phyloP scores from a whole-genome alignment of 1,139 yeast genomes.

The Debaryomyces nepalensis region DNA sequence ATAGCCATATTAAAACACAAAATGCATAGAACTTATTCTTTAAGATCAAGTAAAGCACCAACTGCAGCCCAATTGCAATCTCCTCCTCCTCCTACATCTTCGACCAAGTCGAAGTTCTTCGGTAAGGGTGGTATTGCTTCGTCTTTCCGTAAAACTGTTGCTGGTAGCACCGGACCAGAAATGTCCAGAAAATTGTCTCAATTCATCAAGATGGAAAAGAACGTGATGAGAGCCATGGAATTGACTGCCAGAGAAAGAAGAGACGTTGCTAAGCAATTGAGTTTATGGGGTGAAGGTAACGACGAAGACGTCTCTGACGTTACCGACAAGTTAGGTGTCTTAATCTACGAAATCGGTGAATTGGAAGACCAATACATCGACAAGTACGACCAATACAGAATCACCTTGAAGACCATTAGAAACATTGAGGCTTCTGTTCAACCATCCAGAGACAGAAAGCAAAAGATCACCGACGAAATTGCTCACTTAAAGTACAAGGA shows the following conservation, averaged over 20 bases:
- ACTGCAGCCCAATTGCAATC: conserved; percentile 94
- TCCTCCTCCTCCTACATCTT: conserved; percentile 90
- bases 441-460: conserved; percentile 98
- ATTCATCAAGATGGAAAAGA: conserved; percentile 94
- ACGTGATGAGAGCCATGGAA: conserved; percentile 92
- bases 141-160: conserved; percentile 82
- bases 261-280: conserved; percentile 94
- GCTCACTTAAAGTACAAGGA: conserved; percentile 98
- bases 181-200: conserved; percentile 87
- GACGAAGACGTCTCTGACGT: conserved; percentile 97
- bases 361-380: conserved; percentile 97
- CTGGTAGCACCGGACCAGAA: conserved; percentile 96
- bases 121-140: conserved; percentile 88
- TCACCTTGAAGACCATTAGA: conserved; percentile 92
- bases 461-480: conserved; percentile 95
- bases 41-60: conserved; percentile 94
- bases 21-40: conserved; percentile 98
- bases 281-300: conserved; percentile 97
- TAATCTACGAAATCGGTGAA: conserved; percentile 95
- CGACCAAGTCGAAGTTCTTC: conserved; percentile 85
- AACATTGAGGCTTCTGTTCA: conserved; percentile 97
- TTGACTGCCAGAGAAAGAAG: conserved; percentile 93
- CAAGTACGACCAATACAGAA: conserved; percentile 96
- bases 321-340: conserved; percentile 95
- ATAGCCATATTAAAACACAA: conserved; percentile 18